phyloP scores from a whole-genome alignment of 169 alveolate species.

The Plasmodium berghei region DNA sequence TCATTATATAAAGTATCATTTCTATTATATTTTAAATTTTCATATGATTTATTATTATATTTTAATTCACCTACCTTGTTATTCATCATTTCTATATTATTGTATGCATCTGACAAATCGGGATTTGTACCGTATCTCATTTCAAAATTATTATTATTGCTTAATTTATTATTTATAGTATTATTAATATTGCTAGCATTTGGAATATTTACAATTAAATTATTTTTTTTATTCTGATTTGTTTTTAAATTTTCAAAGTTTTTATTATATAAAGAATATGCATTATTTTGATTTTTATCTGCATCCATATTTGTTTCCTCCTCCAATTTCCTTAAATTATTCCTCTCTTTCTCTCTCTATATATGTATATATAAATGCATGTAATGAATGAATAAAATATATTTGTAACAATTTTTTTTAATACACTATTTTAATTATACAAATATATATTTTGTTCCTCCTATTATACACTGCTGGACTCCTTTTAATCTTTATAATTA shows the following conservation, averaged over 20 bases:
- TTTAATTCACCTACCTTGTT: conserved; percentile 3
- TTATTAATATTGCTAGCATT: conserved; percentile 1
- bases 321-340: neutral
- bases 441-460: too few species aligned
- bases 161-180: neutral
- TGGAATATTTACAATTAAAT: too few species aligned
- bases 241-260: conserved; percentile 11
- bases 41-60: neutral
- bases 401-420: too few species aligned
- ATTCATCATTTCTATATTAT: conserved; percentile 3
- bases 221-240: conserved; percentile 11
- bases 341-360: neutral
- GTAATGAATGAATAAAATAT: too few species aligned
- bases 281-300: conserved; percentile 1
- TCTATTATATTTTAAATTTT: neutral
- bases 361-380: too few species aligned
- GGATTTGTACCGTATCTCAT: conserved; percentile 3
- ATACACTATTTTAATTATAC: too few species aligned
- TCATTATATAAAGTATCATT: neutral
- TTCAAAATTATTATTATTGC: neutral
- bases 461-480: too few species aligned
- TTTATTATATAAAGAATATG: conserved; percentile 9
- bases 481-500: too few species aligned
- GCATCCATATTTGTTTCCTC: neutral
- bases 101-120: neutral